phyloP scores from a whole-genome alignment of 2,329 filamentous ascomycete species.

The Gyromitra esculenta region DNA sequence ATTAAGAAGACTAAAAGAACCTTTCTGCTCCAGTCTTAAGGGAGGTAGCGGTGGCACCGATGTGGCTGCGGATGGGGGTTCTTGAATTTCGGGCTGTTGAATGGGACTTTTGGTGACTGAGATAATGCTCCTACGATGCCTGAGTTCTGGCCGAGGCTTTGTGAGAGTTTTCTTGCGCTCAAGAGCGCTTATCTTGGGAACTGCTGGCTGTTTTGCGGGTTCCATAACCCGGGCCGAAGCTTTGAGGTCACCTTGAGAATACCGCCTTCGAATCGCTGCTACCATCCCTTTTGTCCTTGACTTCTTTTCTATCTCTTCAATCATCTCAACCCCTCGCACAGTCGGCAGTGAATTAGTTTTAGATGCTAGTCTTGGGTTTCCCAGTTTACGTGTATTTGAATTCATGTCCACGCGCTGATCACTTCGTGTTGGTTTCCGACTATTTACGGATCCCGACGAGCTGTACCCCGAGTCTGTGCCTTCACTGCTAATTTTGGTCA shows the following conservation, averaged over 20 bases:
- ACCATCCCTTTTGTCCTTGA: slow-evolving; percentile 39
- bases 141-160: slow-evolving; percentile 42
- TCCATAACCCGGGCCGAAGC: slow-evolving; percentile 37
- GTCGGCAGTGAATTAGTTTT: slow-evolving; percentile 3
- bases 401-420: neutral
- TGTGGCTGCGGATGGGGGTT: slow-evolving; percentile 12
- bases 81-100: neutral
- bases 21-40: slow-evolving; percentile 27
- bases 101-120: slow-evolving; percentile 11
- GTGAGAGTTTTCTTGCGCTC: slow-evolving; percentile 32
- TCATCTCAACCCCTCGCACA: neutral
- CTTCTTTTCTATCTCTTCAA: neutral
- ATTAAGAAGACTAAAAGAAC: slow-evolving; percentile 19
- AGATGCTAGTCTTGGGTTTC: neutral
- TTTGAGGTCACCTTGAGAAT: slow-evolving; percentile 49
- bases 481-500: slow-evolving; percentile 25
- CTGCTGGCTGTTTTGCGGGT: slow-evolving; percentile 22
- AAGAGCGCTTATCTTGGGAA: slow-evolving; percentile 8
- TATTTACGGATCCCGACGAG: slow-evolving; percentile 47
- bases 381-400: neutral
- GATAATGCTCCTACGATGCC: slow-evolving; percentile 46
- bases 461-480: slow-evolving; percentile 49
- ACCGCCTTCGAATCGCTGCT: slow-evolving; percentile 46
- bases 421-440: slow-evolving; percentile 24
- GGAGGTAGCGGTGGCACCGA: slow-evolving; percentile 42